Evolutionary conservation across 352 stramenopile genomes (phyloP).

Genomic region (Globisporangium nunn): DNA sequence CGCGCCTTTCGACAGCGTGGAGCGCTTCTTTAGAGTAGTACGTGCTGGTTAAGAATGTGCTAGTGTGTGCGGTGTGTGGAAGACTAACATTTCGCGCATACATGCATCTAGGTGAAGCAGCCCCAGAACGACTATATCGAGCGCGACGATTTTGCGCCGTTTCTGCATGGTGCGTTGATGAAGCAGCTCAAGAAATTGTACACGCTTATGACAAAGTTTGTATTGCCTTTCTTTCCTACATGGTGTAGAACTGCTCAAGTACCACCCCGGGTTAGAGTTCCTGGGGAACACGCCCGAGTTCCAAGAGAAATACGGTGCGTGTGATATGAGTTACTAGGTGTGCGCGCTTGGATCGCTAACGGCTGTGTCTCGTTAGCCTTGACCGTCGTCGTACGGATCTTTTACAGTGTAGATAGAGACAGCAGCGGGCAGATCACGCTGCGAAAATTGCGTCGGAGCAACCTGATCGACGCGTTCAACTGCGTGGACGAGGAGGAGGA

Average conservation of each 20-base stretch:
- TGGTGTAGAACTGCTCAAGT: slow-evolving; percentile 78
- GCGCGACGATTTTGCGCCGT: slow-evolving; percentile 96
- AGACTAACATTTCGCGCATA: not conserved
- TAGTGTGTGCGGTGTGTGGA: not conserved
- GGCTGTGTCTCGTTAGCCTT: slow-evolving; percentile 50
- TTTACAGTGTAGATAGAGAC: slow-evolving; percentile 91
- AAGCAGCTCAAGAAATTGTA: too few species aligned
- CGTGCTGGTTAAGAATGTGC: slow-evolving; percentile 11
- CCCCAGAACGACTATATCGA: slow-evolving; percentile 86
- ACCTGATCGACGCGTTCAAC: slow-evolving; percentile 94
- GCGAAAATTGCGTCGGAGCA: slow-evolving; percentile 91
- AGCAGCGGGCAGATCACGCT: slow-evolving; percentile 94
- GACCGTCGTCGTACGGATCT: slow-evolving; percentile 94
- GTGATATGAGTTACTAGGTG: not conserved
- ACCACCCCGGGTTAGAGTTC: slow-evolving; percentile 93
- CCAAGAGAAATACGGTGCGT: slow-evolving; percentile 97
- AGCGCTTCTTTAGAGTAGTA: slow-evolving; percentile 96
- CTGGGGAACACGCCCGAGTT: slow-evolving; percentile 97
- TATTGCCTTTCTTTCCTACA: not conserved
- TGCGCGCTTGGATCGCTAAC: not conserved
- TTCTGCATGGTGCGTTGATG: slow-evolving; percentile 84
- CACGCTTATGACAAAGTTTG: not conserved
- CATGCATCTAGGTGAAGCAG: slow-evolving; percentile 83
- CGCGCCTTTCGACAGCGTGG: slow-evolving; percentile 92
- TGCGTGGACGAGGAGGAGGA: slow-evolving; percentile 98